phyloP scores from a whole-genome alignment of 176 grass and related monocot genomes.

The Ampelocalamus luodianensis region DNA sequence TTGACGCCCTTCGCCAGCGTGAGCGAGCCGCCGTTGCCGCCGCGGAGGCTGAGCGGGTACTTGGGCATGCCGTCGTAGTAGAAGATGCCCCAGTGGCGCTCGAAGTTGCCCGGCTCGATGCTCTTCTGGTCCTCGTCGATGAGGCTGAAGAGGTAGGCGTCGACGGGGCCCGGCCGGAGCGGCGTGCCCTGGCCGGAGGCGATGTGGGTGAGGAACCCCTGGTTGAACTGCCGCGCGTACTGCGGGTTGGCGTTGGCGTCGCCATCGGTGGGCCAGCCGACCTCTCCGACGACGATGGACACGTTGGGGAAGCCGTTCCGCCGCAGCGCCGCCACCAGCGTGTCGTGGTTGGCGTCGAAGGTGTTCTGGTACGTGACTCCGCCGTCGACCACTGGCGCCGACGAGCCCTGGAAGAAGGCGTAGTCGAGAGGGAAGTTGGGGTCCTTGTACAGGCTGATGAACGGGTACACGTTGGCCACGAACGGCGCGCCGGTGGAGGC shows the following conservation, averaged over 20 bases:
- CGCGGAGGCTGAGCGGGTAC: conserved; percentile 61
- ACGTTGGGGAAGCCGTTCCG: conserved; percentile 75
- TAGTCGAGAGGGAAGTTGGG: conserved; percentile 86
- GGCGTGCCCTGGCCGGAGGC: conserved; percentile 67
- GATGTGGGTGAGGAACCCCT: conserved; percentile 65
- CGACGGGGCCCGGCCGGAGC: conserved; percentile 61
- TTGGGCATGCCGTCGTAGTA: conserved; percentile 80
- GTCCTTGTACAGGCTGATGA: conserved; percentile 78
- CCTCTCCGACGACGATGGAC: conserved; percentile 71
- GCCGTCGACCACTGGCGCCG: conserved; percentile 63
- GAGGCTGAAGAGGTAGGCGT: conserved; percentile 87
- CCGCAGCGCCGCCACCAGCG: conserved; percentile 63
- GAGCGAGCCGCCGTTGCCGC: conserved; percentile 17
- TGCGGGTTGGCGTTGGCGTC: conserved; percentile 59
- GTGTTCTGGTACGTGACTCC: conserved; percentile 66
- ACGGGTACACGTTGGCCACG: conserved; percentile 84
- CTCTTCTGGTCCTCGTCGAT: conserved; percentile 88
- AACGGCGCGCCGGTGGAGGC: conserved; percentile 64
- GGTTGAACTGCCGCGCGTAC: conserved; percentile 70
- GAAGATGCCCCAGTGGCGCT: conserved; percentile 94
- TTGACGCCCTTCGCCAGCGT: conserved; percentile 57
- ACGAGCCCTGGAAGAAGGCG: conserved; percentile 77
- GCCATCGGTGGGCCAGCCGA: conserved; percentile 89
- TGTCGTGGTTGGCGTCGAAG: conserved; percentile 90
- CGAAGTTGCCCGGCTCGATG: conserved; percentile 83